phyloP scores from a whole-genome alignment of 2,329 filamentous ascomycete species.

The Drechslerella coelobrocha region DNA sequence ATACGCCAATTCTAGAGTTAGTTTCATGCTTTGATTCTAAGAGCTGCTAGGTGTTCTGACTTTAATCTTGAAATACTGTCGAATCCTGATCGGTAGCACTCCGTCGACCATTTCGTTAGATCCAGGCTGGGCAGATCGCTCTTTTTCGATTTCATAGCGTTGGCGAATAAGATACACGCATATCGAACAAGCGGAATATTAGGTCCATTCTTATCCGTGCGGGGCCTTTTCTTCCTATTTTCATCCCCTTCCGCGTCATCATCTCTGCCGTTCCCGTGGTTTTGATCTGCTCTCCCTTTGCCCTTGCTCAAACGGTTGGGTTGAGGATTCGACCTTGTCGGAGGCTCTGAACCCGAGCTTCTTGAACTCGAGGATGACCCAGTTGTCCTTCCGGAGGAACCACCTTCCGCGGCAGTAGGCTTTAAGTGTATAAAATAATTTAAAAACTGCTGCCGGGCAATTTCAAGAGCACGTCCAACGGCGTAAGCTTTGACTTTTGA shows the following conservation, averaged over 20 bases:
- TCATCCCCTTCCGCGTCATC: background rate
- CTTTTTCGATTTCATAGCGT: background rate
- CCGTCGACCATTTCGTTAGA: conserved; percentile 12
- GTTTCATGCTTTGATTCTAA: background rate
- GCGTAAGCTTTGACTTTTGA: no score
- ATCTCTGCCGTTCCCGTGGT: background rate
- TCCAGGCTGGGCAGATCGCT: background rate
- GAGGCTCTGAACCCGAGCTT: no score
- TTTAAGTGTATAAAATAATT: no score
- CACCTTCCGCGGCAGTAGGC: no score
- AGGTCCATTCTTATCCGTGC: background rate
- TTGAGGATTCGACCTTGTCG: background rate
- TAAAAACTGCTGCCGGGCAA: no score
- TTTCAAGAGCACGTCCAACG: no score
- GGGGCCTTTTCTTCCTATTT: conserved; percentile 15
- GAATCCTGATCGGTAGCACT: conserved; percentile 17
- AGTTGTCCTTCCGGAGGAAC: no score
- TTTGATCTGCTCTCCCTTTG: background rate
- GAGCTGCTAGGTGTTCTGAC: background rate
- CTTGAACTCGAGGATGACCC: no score
- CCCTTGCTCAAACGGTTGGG: background rate
- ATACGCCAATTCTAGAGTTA: background rate
- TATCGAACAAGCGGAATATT: background rate
- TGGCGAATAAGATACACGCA: conserved; percentile 13
- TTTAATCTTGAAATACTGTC: conserved; percentile 11